phyloP scores from a whole-genome alignment of 352 stramenopile genomes.

The Ophiocytium majus region DNA sequence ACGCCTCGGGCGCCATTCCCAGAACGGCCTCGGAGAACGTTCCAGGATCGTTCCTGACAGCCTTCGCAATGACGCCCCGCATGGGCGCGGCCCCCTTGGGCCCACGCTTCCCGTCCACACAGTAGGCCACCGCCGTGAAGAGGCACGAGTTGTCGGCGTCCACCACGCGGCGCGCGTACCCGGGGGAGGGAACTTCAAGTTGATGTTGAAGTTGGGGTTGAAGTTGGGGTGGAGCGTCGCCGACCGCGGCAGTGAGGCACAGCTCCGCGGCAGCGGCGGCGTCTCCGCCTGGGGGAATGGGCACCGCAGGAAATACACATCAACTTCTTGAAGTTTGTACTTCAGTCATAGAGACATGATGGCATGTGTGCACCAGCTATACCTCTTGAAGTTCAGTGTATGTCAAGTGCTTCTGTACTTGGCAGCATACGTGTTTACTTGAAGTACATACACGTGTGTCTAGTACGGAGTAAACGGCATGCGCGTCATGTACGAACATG shows the following conservation, averaged over 20 bases:
- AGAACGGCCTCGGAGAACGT: slow-evolving; percentile 55
- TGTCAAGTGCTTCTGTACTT: too few species aligned
- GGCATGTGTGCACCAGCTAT: too few species aligned
- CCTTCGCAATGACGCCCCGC: slow-evolving; percentile 50
- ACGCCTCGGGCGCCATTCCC: slow-evolving; percentile 45
- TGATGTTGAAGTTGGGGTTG: neutral
- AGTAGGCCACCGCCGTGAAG: slow-evolving; percentile 55
- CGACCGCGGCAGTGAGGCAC: slow-evolving; percentile 32
- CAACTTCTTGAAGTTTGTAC: too few species aligned
- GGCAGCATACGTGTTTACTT: too few species aligned
- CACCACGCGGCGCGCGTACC: slow-evolving; percentile 48
- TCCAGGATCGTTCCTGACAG: slow-evolving; percentile 39
- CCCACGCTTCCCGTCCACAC: slow-evolving; percentile 30
- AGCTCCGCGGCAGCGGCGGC: slow-evolving; percentile 49
- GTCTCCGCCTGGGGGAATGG: slow-evolving; percentile 38
- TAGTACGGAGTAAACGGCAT: too few species aligned
- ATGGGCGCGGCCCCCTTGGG: slow-evolving; percentile 41
- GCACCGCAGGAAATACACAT: too few species aligned
- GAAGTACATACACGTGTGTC: too few species aligned
- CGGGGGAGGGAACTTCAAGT: neutral
- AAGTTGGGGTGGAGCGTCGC: neutral
- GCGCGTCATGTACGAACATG: too few species aligned
- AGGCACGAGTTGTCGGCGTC: slow-evolving; percentile 57
- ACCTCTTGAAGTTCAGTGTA: too few species aligned
- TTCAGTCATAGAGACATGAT: too few species aligned